These are phyloP conservation scores for Marasmius fiardii DNA, from an alignment of 1,284 basidiomycete species.

Conservation along the genomic window DNA sequence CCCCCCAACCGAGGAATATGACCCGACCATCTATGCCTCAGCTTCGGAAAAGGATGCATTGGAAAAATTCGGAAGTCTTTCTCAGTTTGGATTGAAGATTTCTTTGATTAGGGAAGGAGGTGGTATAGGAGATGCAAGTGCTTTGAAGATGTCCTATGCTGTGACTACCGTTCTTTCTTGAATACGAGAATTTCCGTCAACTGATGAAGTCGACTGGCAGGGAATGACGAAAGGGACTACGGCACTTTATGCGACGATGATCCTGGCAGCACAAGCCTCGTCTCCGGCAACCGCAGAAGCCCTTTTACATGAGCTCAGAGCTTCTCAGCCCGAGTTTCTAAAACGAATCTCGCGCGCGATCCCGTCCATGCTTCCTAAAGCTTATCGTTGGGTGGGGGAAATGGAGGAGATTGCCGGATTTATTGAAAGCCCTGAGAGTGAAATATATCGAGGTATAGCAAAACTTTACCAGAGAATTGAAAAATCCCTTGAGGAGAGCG, in stretches of 20 bases:
- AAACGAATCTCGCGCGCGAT: conserved; percentile 35
- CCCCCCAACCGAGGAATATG: conserved; percentile 43
- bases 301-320: conserved; percentile 42
- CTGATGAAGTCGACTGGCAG: conserved; percentile 23
- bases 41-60: conserved; percentile 35
- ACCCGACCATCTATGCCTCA: conserved; percentile 56
- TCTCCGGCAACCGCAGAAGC: conserved; percentile 58
- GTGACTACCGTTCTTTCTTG: conserved; percentile 30
- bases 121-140: conserved; percentile 55
- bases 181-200: conserved; percentile 4
- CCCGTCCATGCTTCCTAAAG: conserved; percentile 53
- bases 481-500: conserved; percentile 31
- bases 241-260: conserved; percentile 54
- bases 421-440: conserved; percentile 42
- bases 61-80: conserved; percentile 37
- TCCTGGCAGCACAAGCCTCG: conserved; percentile 52
- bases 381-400: conserved; percentile 58
- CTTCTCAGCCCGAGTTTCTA: conserved; percentile 44
- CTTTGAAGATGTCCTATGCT: conserved; percentile 62
- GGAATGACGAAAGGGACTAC: conserved; percentile 55
- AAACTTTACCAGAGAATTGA: conserved; percentile 43
- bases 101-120: conserved; percentile 41
- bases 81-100: conserved; percentile 43
- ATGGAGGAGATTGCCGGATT: conserved; percentile 60
- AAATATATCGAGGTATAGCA: conserved; percentile 47